Base-by-base conservation (phyloP, 2,329 filamentous ascomycete genomes). In the Hypomyces perniciosus region DNA sequence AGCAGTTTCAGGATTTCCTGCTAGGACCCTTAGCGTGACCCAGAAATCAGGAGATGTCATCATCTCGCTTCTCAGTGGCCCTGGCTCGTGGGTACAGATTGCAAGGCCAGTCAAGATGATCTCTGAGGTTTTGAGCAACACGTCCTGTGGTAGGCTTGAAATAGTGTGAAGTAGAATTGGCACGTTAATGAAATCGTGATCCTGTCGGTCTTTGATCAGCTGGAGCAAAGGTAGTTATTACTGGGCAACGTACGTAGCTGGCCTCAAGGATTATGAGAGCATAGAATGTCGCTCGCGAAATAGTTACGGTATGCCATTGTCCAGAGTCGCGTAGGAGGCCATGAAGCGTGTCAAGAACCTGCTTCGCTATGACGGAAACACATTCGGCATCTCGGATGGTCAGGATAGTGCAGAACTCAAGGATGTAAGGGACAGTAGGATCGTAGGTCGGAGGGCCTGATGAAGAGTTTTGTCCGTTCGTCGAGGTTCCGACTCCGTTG, bases 21-120 rank as follows among this genome's bases (percentile, higher is more conserved):
- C 83, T 13, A 99, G 73, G 31, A 83, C 80, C 54, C 90, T 85
- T 47, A 99, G 75, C 10, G 96, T 88, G 5, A 86, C 86, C 93
- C 93, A 99, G 68, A 99, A 97, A 64, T 99, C 93, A 0, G 93
- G 93, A 13, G 92, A 97, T 10, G 89, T 92, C 70, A 95, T 95
- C 59, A 97, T 88, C 70, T 97, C 92, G 59, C 88, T 96, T 51
- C 89, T 84, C 29, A 99, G 73, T 9, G 87, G 83, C 28, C 84
- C 84, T 1, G 89, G 83, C 53, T 86, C 82, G 46, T 86, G 83
- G 57, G 96, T 88, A 61, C 91, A 96, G 41, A 84, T 76, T 41
- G 84, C 81, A 28, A 99, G 73, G 0, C 92, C 92, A 60, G 87
- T 85, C 13, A 96, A 74, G 1, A 95, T 81, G 4, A 89, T 80